phyloP scores from a whole-genome alignment of 2,329 filamentous ascomycete species.

The Claviceps purpurea region DNA sequence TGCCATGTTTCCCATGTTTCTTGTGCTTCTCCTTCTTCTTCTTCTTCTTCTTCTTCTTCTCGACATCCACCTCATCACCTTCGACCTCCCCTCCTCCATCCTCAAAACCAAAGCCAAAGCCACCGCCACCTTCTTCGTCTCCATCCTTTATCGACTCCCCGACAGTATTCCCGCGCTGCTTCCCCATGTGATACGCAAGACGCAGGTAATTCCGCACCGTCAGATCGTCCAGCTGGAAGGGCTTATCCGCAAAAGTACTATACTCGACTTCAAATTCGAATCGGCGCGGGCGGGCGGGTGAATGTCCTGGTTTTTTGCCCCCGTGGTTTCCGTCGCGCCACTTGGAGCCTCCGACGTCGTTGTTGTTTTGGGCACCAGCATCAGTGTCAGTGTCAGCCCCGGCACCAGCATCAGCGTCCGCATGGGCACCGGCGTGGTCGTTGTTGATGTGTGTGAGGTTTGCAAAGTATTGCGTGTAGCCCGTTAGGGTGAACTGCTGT shows the following conservation, averaged over 20 bases:
- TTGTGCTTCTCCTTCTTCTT: slow-evolving; percentile 29
- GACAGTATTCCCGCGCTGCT: slow-evolving; percentile 8
- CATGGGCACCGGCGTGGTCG: slow-evolving; percentile 21
- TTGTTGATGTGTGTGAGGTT: slow-evolving; percentile 89
- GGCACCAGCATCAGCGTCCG: slow-evolving; percentile 5
- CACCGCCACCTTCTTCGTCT: slow-evolving; percentile 15
- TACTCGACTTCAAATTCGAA: slow-evolving; percentile 79
- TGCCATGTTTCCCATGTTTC: slow-evolving; percentile 14
- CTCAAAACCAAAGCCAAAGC: background rate
- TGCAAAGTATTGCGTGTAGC: slow-evolving; percentile 84
- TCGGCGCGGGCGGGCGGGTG: slow-evolving; percentile 42
- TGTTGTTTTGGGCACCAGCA: background rate
- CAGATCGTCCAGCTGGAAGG: slow-evolving; percentile 67
- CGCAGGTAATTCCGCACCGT: slow-evolving; percentile 72
- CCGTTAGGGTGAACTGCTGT: slow-evolving; percentile 64
- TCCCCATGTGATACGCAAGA: slow-evolving; percentile 65
- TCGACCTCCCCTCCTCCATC: slow-evolving; percentile 13
- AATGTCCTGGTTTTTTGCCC: slow-evolving; percentile 37
- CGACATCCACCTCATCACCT: slow-evolving; percentile 18
- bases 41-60: slow-evolving; percentile 29
- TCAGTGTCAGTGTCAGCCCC: slow-evolving; percentile 7
- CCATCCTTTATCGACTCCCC: slow-evolving; percentile 8
- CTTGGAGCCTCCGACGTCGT: slow-evolving; percentile 17
- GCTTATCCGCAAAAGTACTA: slow-evolving; percentile 61
- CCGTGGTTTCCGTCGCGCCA: slow-evolving; percentile 54